Evolutionary conservation across 2,329 filamentous ascomycete species (phyloP), one percentile per base, ranked within the genome.

Genomic region (Colletotrichum cordylinicola): DNA sequence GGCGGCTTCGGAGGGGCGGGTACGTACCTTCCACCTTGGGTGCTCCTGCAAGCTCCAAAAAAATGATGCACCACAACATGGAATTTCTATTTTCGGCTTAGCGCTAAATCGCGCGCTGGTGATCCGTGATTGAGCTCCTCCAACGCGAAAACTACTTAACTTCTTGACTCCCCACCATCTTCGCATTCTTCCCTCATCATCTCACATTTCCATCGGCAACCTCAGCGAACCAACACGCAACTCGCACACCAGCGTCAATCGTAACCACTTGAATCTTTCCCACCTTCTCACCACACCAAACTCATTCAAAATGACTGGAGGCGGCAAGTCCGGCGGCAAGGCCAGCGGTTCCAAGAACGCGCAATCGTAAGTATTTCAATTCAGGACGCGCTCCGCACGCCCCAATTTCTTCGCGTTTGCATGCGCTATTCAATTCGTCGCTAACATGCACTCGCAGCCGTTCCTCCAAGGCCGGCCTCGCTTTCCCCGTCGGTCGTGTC

Each of bases 311-410:
- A 99, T 99, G 97, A 98, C 97, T 95, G 96, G 96, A 93, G 96
- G 96, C 89, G 97, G 97, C 89, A 99, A 99, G 91, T 98, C 96
- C 90, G 97, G 97, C 89, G 97, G 97, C 93, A 98, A 98, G 94
- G 96, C 96, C 91, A 96, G 94, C 90, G 96, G 96, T 91, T 94
- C 94, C 91, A 99, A 99, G 95, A 98, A 94, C 92, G 95, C 97
- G 85, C 97, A 98, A 92, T 98, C 96, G 97, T 98, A 90, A 93
- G 96, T 94, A 78, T 71, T 29, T 29, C 29, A 8, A 61, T 18
- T 29, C 56, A 12, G 9, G 12, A 58, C 29, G 29, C 55, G 55
- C 16, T 27, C 5, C 55, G 9, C 27, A 8, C 55, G 43, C 43
- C 16, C 55, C 15, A 7, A 3, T n/a, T 60, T 24, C 15, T 31